Conservation (phyloP, 78 protist genomes). For the Guillardia theta region DNA sequence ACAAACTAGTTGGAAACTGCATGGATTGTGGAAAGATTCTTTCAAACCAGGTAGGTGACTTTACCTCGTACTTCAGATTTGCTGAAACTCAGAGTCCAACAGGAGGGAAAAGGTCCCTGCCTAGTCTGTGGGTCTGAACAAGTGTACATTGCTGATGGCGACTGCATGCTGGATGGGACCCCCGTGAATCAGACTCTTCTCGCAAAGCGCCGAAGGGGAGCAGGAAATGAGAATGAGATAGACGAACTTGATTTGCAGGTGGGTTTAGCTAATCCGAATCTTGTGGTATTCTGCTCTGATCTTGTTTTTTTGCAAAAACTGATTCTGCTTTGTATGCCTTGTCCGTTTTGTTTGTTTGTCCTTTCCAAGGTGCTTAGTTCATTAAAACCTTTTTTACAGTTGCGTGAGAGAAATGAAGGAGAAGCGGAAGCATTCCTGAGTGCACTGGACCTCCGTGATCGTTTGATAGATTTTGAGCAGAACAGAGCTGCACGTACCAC, state of each 20-base stretch:
- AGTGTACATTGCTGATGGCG: neutral
- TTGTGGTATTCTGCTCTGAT: too few species aligned
- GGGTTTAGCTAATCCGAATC: neutral
- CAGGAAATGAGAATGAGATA: neutral
- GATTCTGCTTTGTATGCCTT: too few species aligned
- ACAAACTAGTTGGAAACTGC: neutral
- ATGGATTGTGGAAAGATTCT: slow-evolving; percentile 37
- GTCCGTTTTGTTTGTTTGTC: too few species aligned
- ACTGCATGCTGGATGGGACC: neutral
- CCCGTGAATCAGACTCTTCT: neutral
- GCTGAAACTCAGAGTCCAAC: too few species aligned
- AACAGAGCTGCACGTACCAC: slow-evolving; percentile 65
- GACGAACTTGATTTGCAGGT: neutral
- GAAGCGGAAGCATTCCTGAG: neutral
- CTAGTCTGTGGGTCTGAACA: neutral
- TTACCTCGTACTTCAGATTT: too few species aligned
- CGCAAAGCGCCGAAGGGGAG: neutral
- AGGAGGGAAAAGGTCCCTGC: neutral
- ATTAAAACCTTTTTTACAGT: too few species aligned
- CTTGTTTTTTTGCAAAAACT: too few species aligned
- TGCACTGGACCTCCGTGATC: slow-evolving; percentile 51
- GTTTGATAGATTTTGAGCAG: slow-evolving; percentile 64
- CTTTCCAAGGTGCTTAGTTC: too few species aligned
- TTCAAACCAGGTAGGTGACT: slow-evolving; percentile 72
- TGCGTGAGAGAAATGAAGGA: too few species aligned